Conservation (phyloP, 306 rosid species). For the Castanea mollissima region DNA sequence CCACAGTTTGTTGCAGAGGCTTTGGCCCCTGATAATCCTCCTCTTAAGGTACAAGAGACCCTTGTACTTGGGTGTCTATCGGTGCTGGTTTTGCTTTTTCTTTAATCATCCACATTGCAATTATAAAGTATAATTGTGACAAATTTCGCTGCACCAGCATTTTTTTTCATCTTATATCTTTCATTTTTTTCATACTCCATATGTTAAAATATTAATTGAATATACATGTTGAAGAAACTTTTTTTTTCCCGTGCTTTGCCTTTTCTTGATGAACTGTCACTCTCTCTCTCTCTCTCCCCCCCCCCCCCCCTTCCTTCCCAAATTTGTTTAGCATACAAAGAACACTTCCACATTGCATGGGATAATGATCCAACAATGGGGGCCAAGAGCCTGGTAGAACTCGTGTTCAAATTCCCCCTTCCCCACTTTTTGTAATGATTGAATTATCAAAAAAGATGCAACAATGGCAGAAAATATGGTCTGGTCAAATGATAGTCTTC, state of each 20-base stretch:
- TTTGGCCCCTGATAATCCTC: constrained; percentile 97
- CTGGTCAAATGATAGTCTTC: too few species aligned
- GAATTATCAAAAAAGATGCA: too few species aligned
- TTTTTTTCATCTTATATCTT: not conserved
- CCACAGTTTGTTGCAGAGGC: constrained; percentile 99
- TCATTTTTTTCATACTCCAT: not conserved
- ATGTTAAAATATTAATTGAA: not conserved
- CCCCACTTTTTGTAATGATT: too few species aligned
- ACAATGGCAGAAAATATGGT: too few species aligned
- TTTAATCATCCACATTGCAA: not conserved
- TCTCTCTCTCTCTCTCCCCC: not conserved
- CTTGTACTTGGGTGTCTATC: not conserved
- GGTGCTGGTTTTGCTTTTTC: constrained; percentile 11
- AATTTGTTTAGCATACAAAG: not conserved
- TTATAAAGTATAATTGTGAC: not conserved
- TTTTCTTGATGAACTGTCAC: not conserved
- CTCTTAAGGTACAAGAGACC: constrained; percentile 64
- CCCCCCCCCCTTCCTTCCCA: not conserved
- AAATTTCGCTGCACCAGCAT: not conserved
- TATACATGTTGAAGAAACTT: not conserved
- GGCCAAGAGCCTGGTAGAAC: too few species aligned
- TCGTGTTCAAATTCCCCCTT: too few species aligned
- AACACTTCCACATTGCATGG: too few species aligned
- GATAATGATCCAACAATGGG: too few species aligned
- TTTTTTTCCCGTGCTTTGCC: not conserved